These are phyloP conservation scores for Carex myosuroides DNA, from an alignment of 176 grass and related monocot species.

Conservation along the genomic window DNA sequence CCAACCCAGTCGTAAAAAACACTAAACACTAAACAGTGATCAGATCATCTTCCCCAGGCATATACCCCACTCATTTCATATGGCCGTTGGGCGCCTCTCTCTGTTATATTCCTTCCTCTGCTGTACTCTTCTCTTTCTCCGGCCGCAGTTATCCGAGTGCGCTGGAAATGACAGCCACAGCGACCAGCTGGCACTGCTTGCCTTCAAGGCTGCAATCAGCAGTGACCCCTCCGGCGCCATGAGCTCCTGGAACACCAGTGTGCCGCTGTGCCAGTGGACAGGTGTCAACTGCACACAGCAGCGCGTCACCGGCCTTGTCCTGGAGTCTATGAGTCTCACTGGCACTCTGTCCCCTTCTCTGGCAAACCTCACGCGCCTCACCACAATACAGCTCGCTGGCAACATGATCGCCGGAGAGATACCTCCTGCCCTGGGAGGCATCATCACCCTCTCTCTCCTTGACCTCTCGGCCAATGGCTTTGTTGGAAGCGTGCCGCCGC, in stretches of 20 bases:
- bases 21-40: too few species aligned
- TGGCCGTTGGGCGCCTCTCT: neutral
- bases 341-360: conserved; percentile 30
- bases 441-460: conserved; percentile 42
- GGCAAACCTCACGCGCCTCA: conserved; percentile 28
- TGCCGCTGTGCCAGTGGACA: conserved; percentile 23
- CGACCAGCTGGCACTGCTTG: conserved; percentile 23
- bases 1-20: too few species aligned
- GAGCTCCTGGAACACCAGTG: conserved; percentile 19
- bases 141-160: neutral
- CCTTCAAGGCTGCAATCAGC: conserved; percentile 27
- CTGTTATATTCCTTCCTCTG: neutral
- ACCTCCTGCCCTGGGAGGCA: conserved; percentile 33
- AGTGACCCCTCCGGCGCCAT: neutral
- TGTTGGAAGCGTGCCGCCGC: conserved; percentile 39
- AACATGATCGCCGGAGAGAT: conserved; percentile 64
- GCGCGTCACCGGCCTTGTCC: neutral
- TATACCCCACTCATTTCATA: too few species aligned
- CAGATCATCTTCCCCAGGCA: too few species aligned
- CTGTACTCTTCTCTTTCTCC: neutral
- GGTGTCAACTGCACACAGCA: conserved; percentile 17
- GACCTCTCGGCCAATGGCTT: conserved; percentile 47
- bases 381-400: conserved; percentile 37
- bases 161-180: neutral
- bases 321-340: conserved; percentile 8